phyloP scores from a whole-genome alignment of 2,329 filamentous ascomycete genomes.

The Fusarium sp. region DNA sequence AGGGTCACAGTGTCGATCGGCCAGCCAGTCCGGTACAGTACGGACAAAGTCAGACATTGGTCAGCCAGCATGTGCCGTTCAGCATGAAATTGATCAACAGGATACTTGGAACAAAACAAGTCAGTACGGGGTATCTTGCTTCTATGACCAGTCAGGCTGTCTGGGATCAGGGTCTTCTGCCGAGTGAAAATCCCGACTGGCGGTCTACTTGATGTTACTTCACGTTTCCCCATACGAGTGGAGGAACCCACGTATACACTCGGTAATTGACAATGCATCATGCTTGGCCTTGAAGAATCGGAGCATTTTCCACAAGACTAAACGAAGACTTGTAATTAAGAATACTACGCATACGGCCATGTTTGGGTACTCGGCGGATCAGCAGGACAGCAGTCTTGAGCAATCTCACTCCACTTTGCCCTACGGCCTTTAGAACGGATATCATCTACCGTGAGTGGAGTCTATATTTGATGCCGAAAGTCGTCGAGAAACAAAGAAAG shows the following conservation, averaged over 20 bases:
- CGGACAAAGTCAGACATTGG: conserved; percentile 35
- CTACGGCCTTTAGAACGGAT: conserved; percentile 24
- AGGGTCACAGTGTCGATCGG: conserved; percentile 33
- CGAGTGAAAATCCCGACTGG: conserved; percentile 44
- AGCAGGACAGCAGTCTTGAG: conserved; percentile 10
- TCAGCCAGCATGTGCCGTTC: conserved; percentile 33
- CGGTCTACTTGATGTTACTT: conserved; percentile 39
- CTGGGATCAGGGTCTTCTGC: conserved; percentile 37
- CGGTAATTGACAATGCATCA: conserved; percentile 31
- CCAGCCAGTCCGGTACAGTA: conserved; percentile 29
- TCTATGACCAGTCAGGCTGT: conserved; percentile 15
- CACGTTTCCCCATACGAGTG: conserved; percentile 28
- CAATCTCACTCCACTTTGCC: conserved; percentile 4
- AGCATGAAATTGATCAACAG: conserved; percentile 23
- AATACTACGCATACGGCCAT: conserved; percentile 22
- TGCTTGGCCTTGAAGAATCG: conserved; percentile 23
- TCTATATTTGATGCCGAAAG: conserved; percentile 22
- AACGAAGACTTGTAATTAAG: conserved; percentile 14
- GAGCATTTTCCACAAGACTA: conserved; percentile 31
- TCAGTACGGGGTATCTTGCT: conserved; percentile 8
- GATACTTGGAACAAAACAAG: conserved; percentile 20
- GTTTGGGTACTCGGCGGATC: conserved; percentile 7
- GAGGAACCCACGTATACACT: conserved; percentile 23
- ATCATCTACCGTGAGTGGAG: conserved; percentile 14
- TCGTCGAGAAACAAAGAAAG: conserved; percentile 11